phyloP scores from a whole-genome alignment of 2,329 filamentous ascomycete species.

The Colletotrichum cordylinicola region DNA sequence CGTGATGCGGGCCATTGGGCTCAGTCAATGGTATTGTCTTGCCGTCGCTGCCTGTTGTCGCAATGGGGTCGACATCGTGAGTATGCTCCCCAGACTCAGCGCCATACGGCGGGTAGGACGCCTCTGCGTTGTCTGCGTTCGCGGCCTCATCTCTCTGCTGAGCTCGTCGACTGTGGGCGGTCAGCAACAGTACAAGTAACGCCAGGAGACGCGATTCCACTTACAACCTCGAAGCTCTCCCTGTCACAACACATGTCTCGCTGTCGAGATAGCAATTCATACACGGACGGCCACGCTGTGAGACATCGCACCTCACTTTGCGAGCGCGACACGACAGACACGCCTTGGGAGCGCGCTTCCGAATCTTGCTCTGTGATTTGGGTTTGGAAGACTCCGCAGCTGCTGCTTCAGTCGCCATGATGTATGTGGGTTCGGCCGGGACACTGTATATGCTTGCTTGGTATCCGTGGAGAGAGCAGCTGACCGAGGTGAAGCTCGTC shows the following conservation, averaged over 20 bases:
- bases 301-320: constrained; percentile 57
- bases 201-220: constrained; percentile 15
- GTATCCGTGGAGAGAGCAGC: background rate
- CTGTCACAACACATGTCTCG: constrained; percentile 47
- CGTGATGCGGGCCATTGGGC: background rate
- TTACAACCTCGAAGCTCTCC: constrained; percentile 44
- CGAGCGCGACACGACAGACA: constrained; percentile 56
- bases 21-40: constrained; percentile 17
- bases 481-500: constrained; percentile 13
- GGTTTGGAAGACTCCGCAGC: constrained; percentile 29
- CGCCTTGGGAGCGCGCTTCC: constrained; percentile 55
- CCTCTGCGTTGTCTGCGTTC: constrained; percentile 29
- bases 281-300: constrained; percentile 52
- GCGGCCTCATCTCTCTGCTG: constrained; percentile 31
- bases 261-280: constrained; percentile 59
- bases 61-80: constrained; percentile 32
- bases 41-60: constrained; percentile 31
- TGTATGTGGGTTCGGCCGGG: background rate
- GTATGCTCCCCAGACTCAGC: constrained; percentile 28
- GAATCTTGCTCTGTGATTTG: constrained; percentile 39
- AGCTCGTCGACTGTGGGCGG: constrained; percentile 29
- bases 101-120: constrained; percentile 34
- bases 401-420: constrained; percentile 23
- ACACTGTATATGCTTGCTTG: background rate
- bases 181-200: background rate